Conservation (phyloP, 2,329 filamentous ascomycete genomes). For the Colletotrichum shisoi region DNA sequence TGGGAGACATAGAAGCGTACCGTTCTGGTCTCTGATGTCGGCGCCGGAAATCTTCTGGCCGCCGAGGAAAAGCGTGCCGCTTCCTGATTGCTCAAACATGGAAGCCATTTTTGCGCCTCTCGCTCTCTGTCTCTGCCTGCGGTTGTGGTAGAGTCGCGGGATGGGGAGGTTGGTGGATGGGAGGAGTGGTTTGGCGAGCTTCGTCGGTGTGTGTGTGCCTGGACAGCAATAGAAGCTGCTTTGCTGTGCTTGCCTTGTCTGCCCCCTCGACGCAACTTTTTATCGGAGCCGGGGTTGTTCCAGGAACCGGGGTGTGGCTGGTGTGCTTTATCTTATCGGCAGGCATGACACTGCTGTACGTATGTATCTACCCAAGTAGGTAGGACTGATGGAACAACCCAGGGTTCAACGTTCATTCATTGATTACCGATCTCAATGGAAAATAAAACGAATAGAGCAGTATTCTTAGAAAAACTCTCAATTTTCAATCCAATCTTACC, state of each 20-base stretch:
- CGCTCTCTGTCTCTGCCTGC: slow-evolving; percentile 13
- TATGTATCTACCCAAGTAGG: no score
- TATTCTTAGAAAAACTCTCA: no score
- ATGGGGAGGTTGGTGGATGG: slow-evolving; percentile 31
- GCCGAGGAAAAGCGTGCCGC: slow-evolving; percentile 95
- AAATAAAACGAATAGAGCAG: no score
- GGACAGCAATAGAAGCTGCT: slow-evolving; percentile 41
- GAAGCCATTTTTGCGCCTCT: slow-evolving; percentile 73
- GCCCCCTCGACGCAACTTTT: slow-evolving; percentile 39
- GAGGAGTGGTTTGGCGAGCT: slow-evolving; percentile 24
- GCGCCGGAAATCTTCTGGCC: slow-evolving; percentile 96
- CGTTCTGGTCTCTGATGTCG: slow-evolving; percentile 97
- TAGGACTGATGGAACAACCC: not conserved
- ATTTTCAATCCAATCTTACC: no score
- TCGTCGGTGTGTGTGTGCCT: slow-evolving; percentile 38
- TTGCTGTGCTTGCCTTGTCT: slow-evolving; percentile 36
- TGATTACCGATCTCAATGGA: fast-evolving
- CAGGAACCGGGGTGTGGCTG: slow-evolving; percentile 39
- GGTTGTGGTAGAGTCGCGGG: slow-evolving; percentile 27
- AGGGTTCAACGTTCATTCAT: no score
- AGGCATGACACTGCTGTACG: not conserved
- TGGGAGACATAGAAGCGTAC: slow-evolving; percentile 55
- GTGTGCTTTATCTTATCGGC: slow-evolving; percentile 20
- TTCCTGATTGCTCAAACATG: slow-evolving; percentile 94
- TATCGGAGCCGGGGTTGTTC: slow-evolving; percentile 40